Evolutionary conservation across 441 rosid genomes (phyloP), one percentile per base, ranked within the genome.

Genomic region (Pelargonium australe): DNA sequence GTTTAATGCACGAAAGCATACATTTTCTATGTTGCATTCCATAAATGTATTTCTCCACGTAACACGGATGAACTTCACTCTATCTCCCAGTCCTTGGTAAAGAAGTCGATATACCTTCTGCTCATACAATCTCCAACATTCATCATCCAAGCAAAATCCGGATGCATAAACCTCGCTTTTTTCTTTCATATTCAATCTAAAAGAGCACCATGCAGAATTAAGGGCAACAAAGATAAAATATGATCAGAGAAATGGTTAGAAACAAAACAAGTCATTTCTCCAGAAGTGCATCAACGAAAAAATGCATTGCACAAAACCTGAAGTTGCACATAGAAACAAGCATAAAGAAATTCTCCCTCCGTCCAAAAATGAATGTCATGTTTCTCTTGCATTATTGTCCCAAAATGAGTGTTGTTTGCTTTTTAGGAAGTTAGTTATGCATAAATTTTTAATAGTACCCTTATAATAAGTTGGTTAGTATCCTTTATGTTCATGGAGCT

Each of bases 81-180:
- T 86, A 71, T 94, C 96, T 25, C 83, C 79, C 64, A 94, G 83
- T 73, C 96, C 97, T 78, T 91, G 90, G 77, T 28, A 68, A 16
- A 94, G 84, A 76, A 91, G 75, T 74, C 73, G 75, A 8, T 85
- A 83, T 66, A 94, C 89, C 79, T 86, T 87, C 78, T 83, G 81
- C 85, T 94, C 99, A 67, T 81, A 86, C 69, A 77, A 63, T 84
- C 96, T 87, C 99, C 99, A 94, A 75, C 88, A 87, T 76, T 94
- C 99, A 73, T 83, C 87, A 77, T 94, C 99, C 82, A 84, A 84
- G 85, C 99, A 94, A 81, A 79, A 85, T 75, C 90, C 96, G 64
- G 79, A 76, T 23, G 83, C 68, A 73, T 74, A 65, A 66, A 79
- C 79, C 76, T 81, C 83, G 17, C 68, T 65, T 55, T 80, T 78